Conservation (phyloP, 2,329 filamentous ascomycete genomes). For the Aspergillus sp. region DNA sequence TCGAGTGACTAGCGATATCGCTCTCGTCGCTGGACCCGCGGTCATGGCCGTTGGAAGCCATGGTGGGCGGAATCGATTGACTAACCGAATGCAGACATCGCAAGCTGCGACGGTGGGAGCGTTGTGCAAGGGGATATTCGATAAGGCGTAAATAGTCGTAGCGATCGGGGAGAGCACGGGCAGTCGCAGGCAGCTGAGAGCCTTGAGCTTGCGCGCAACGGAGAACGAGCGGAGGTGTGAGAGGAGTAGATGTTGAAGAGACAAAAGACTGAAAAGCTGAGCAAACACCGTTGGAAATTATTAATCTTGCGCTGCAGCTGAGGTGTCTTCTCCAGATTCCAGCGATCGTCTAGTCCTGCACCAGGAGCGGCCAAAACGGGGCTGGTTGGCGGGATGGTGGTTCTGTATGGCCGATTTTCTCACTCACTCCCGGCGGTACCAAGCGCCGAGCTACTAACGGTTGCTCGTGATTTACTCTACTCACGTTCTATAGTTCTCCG, state of each 20-base stretch:
- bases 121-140: conserved; percentile 1
- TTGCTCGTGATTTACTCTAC: conserved; percentile 9
- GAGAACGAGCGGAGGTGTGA: neutral
- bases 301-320: neutral
- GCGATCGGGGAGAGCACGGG: conserved; percentile 3
- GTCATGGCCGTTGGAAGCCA: conserved; percentile 46
- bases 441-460: neutral
- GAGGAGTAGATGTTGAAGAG: neutral
- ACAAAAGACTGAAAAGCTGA: neutral
- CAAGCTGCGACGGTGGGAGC: conserved; percentile 28
- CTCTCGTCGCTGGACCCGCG: conserved; percentile 34
- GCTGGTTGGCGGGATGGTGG: conserved; percentile 10
- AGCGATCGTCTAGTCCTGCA: conserved; percentile 5
- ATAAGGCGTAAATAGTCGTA: conserved; percentile 11
- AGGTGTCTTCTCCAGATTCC: conserved; percentile 19
- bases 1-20: conserved; percentile 55
- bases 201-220: neutral
- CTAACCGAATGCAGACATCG: conserved; percentile 47
- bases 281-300: conserved; percentile 2
- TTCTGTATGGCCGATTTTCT: conserved; percentile 12
- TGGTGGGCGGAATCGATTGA: conserved; percentile 39
- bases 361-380: conserved; percentile 13
- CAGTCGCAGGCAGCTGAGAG: conserved; percentile 5
- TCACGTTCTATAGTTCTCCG: neutral
- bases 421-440: neutral